Evolutionary conservation across 2,329 filamentous ascomycete genomes (phyloP).

Genomic region (Colletotrichum abscissum): DNA sequence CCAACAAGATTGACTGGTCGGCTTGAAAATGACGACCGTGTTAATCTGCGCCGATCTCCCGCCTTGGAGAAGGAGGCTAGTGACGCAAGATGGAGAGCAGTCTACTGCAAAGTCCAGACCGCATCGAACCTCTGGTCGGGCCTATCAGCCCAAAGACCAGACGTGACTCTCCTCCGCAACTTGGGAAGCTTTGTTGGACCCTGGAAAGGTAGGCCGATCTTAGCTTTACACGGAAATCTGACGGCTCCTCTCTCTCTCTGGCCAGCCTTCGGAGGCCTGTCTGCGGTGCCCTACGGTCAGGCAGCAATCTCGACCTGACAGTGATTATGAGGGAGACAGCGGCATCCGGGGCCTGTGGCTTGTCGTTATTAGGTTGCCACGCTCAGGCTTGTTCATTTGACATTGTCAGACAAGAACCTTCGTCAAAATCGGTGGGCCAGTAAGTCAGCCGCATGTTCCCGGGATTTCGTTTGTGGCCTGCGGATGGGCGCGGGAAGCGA

Average conservation of each 20-base stretch:
- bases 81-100: constrained; percentile 24
- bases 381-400: not conserved
- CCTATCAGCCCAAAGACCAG: not conserved
- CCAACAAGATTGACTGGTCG: not conserved
- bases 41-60: constrained; percentile 33
- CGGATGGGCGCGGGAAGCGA: not conserved
- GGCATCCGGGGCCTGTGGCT: not conserved
- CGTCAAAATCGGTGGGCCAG: not conserved
- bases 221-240: not conserved
- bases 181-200: not conserved
- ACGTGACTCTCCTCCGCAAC: not conserved
- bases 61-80: constrained; percentile 20
- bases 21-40: not conserved
- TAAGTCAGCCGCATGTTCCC: not conserved
- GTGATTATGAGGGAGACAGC: not conserved
- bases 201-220: not conserved
- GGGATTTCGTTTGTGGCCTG: not conserved
- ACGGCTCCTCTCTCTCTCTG: not conserved
- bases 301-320: constrained; percentile 1
- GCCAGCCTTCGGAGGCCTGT: not conserved
- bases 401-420: not conserved
- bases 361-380: not conserved
- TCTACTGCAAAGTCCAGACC: constrained; percentile 6
- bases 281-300: not conserved
- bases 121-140: not conserved